Evolutionary conservation across 306 rosid genomes (phyloP).

Genomic region (Cicer cuneatum): DNA sequence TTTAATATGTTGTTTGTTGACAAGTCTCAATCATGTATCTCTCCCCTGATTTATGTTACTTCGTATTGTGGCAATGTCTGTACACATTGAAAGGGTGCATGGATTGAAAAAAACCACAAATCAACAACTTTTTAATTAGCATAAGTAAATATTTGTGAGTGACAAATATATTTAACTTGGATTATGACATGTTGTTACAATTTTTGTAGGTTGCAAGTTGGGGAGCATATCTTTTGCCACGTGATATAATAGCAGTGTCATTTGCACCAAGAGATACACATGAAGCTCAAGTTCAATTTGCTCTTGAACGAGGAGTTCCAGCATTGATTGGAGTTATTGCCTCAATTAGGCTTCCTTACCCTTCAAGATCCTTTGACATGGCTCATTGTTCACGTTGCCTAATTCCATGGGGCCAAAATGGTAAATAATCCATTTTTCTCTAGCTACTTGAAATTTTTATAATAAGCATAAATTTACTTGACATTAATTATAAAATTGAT

Average conservation of each 20-base stretch:
- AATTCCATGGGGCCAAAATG: slow-evolving; percentile 86
- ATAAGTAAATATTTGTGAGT: neutral
- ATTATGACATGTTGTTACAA: slow-evolving; percentile 1
- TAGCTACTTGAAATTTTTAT: no score
- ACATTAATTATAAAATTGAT: no score
- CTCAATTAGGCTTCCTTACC: slow-evolving; percentile 92
- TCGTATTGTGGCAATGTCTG: neutral
- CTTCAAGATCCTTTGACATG: slow-evolving; percentile 93
- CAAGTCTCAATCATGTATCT: slow-evolving; percentile 1
- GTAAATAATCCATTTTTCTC: slow-evolving; percentile 46
- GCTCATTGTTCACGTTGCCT: slow-evolving; percentile 99
- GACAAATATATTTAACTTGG: neutral
- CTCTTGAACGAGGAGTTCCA: slow-evolving; percentile 96
- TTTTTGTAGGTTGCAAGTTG: slow-evolving; percentile 87
- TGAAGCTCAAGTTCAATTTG: slow-evolving; percentile 98
- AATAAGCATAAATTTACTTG: no score
- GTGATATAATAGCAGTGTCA: slow-evolving; percentile 81
- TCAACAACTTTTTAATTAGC: neutral
- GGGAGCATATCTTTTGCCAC: slow-evolving; percentile 90
- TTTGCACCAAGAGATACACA: slow-evolving; percentile 98
- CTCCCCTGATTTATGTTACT: slow-evolving; percentile 11
- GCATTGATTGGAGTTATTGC: slow-evolving; percentile 92
- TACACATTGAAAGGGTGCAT: slow-evolving; percentile 27
- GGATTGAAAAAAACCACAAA: neutral
- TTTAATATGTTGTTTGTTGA: slow-evolving; percentile 34